Evolutionary conservation across 371 early-diverging fungal species (phyloP), one percentile per base, ranked within the genome.

Genomic region (Mycotypha africana): DNA sequence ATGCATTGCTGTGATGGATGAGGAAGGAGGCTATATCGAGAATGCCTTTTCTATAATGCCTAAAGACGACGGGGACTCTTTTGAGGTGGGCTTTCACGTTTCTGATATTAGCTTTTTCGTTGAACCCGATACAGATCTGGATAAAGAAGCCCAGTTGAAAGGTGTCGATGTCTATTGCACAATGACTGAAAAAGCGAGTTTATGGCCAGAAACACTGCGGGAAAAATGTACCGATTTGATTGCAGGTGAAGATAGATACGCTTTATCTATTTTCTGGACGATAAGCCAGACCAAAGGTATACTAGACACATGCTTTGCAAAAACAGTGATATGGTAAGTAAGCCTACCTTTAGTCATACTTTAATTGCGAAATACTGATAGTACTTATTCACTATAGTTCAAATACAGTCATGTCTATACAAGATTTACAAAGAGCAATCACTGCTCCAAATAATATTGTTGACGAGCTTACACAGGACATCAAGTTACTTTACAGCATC

Each of bases 81-180:
- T 38, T 38, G 51, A 91, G 60, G 82, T 97, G 17, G 97, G 93
- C 7, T 89, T 95, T 10, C 98, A 99, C 64, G 97, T 99, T 58
- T 95, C 99, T 41, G 99, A 99, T 65, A 92, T 98, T 4, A 85
- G 93, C 4, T 85, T 93, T 54, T 99, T 98, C 78, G 91, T 99
- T 20, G 72, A 75, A 42, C 78, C 82, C n/a, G 81, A 79, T 45
- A 84, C 91, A 5, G 78, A 79, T 1, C 60, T 99, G 66, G 99
- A 99, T 63, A 74, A 78, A 38, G 97, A 96, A 53, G 99, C 98
- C 3, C 70, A 73, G 19, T 62, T 85, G 2, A 78, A 98, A 43
- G 89, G 89, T 4, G 93, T 97, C 3, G 90, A 94, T 11, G 88
- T 96, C 4, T 95, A 99, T 59, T 70, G 98, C 32, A 84, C 90